Base-by-base conservation (phyloP, 768 basidiomycete species). In the Rhodocollybia butyracea region DNA sequence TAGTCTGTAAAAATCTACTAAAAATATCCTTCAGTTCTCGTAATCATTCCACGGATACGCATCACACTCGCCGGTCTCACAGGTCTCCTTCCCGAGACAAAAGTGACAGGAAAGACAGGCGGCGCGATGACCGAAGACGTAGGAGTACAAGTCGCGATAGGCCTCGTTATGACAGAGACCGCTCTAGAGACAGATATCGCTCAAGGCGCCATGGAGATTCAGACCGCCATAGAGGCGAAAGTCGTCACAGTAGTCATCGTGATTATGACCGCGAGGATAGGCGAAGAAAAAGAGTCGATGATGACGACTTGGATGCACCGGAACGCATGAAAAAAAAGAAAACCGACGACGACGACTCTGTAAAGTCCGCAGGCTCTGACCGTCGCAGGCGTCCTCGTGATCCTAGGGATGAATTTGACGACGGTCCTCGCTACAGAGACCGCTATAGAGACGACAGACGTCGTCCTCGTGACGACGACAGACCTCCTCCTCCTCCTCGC, bases 41-140 rank as follows among this genome's bases (percentile, higher is more conserved):
- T 62, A 86, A 86, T 66, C 82, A 83, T 67, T 90, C 89, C 3
- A 84, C 84, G 34, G 89, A 90, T 66, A 91, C 89, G 10, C 82
- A 84, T 61, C 83, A 81, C 41, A 90, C 88, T 21, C 79, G 76
- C 61, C 79, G 80, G 56, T 91, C 89, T 45, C 88, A 89, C 63
- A 78, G 83, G 58, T 92, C 91, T 10, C 73, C 72, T 51, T 91
- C 90, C 22, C 76, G 81, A 61, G 88, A 87, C 53, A 74, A 76
- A 47, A 74, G 53, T 22, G 73, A 87, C 48, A 79, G 76, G 61
- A 75, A 77, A 54, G 84, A 84, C 32, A 76, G 74, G 53, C 77
- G 81, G 21, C 76, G 81, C 32, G 77, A 78, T 51, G 81, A 83
- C 27, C 85, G 82, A 58, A 83, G 80, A 58, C 79, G 73, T n/a